Base-by-base conservation (phyloP, 2,329 filamentous ascomycete species). In the Ophiostoma pallidulum region DNA sequence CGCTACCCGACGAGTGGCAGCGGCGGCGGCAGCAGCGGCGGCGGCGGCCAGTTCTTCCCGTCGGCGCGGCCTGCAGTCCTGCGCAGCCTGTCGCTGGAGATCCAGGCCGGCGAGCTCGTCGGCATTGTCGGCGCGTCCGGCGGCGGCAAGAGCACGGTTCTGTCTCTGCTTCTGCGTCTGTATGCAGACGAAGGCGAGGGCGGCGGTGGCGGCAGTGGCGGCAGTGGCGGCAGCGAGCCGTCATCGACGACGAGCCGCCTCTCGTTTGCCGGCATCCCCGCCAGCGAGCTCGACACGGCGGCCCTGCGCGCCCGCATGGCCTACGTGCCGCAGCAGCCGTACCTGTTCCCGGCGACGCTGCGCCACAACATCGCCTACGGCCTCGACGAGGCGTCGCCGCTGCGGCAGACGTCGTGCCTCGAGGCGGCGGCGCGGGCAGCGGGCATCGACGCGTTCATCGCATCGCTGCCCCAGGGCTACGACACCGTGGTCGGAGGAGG, bases 71-170 rank as follows among this genome's bases (percentile, higher is more conserved):
- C 48, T 10, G 29, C 68, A 1, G 76, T 87, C 0, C 68, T 96
- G 2, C 69, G 71, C 9, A 68, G 77, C 19, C 62, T 94, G n/a
- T 79, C 71, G n/a, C 67, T 95, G 8, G 67, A 64, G 0, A 76
- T 96, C 44, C 60, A 70, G 1, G 63, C 74, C 0, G 80, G 82
- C 19, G 78, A 75, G 4, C 85, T 78, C 54, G 82, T 82, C 0
- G 88, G 86, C 3, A 78, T 97, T 18, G 88, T 94, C 2, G 90
- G 91, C 1, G 68, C 77, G 1, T 95, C 89, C 0, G 91, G 92
- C 0, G 86, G 84, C n/a, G 91, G 92, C 1, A 97, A 98, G 66
- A 90, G 84, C 13, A 96, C 91, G 0, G 72, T 96, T 31, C 74
- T 84, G 0, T 77, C 84, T 0, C 67, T 97, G 0, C 69, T 97